Base-by-base conservation (phyloP, 768 basidiomycete species). In the Hysterangium stoloniferum region DNA sequence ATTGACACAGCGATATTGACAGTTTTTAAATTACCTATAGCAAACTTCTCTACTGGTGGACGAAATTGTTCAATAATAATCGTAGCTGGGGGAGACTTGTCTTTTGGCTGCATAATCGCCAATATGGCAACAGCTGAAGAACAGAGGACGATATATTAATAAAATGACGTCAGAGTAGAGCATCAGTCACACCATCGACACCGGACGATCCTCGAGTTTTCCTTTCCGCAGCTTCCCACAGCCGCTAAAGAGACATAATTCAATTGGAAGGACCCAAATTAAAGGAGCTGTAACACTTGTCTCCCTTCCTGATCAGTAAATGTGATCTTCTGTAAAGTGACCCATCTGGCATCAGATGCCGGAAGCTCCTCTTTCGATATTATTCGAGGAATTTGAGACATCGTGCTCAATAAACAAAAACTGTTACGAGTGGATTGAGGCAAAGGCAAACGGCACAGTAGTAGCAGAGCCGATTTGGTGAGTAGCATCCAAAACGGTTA, bases 11-110 rank as follows among this genome's bases (percentile, higher is more conserved):
- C 20, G 20, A 36, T 13, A 2, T 15, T 2, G 33, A 32, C 28
- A 46, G n/a, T 31, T 6, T 15, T 20, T 3, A 22, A 48, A 62
- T 35, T 62, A 80, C 89, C 92, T 53, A 95, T 74, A 53, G 87
- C 75, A 55, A 77, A 74, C 54, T 80, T 82, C 58, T 78, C 84
- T 40, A 92, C 74, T 0, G 94, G 90, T 0, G 95, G 92, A 22
- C 95, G 80, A 64, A 85, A 97, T 62, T 96, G 94, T 61, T 95
- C 90, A 58, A 96, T 80, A 56, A 97, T 71, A 48, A 95, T 76
- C 4, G 87, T 92, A 1, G 86, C 88, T 4, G 75, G 64, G 4
- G 80, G 81, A 2, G 78, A 75, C 53, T 77, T 72, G 6, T 77
- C 79, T 64, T 80, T 80, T 37, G 92, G 92, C 31, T 78, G 76